phyloP scores from a whole-genome alignment of 129 eudicot species.

The Centaurea solstitialis region DNA sequence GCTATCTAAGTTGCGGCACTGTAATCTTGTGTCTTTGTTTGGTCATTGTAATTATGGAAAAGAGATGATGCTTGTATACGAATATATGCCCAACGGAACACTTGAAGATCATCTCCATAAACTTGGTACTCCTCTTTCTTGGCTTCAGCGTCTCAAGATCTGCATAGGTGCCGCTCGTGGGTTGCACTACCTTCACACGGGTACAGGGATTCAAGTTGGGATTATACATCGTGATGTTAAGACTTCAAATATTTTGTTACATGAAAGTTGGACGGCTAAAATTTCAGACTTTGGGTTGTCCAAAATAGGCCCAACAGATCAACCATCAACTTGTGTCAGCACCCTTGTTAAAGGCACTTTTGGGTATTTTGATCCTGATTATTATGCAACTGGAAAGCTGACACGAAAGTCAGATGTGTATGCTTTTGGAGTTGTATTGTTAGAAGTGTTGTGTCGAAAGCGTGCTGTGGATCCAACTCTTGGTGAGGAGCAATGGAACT shows the following conservation, averaged over 20 bases:
- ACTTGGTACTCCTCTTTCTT: too few relatives aligned
- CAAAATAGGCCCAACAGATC: constrained; percentile 15
- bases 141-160: too few relatives aligned
- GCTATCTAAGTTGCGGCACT: constrained; percentile 17
- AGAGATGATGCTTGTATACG: constrained; percentile 29
- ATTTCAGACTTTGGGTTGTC: constrained; percentile 37
- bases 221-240: not conserved
- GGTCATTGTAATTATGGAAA: constrained; percentile 17
- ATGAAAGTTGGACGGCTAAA: constrained; percentile 21
- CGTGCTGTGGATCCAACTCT: constrained; percentile 38
- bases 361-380: constrained; percentile 31
- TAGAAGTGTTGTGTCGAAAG: constrained; percentile 43
- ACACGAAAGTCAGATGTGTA: constrained; percentile 40
- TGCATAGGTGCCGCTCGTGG: too few relatives aligned
- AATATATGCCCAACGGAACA: constrained; percentile 23
- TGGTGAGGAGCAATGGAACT: constrained; percentile 27
- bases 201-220: too few relatives aligned
- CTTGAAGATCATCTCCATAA: not conserved
- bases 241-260: constrained; percentile 22
- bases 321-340: constrained; percentile 2
- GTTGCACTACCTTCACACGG: too few relatives aligned
- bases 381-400: constrained; percentile 16
- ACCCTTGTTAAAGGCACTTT: constrained; percentile 34
- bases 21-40: constrained; percentile 26
- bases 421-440: constrained; percentile 44